Percentiles rank a stretch among this genome's conserved stretches.
These are phyloP conservation scores for Ascochyta clinopodiicola DNA, from an alignment of 2,329 filamentous ascomycete genomes.

Conservation along the genomic window DNA sequence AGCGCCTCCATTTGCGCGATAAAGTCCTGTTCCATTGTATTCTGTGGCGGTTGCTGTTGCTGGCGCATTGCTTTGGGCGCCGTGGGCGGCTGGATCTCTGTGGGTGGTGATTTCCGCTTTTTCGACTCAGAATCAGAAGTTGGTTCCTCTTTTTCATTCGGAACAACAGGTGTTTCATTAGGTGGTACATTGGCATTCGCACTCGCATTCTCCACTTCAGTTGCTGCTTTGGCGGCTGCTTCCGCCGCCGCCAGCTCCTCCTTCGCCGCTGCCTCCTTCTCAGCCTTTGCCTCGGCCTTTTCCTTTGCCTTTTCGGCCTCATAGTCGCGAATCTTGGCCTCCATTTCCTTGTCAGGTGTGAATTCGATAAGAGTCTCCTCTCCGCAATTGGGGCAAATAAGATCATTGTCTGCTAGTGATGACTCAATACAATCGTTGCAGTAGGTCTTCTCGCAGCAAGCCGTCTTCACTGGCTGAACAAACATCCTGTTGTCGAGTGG, in stretches of 20 bases:
- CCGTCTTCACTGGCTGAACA: slow-evolving; percentile 98
- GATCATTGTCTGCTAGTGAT: slow-evolving; percentile 97
- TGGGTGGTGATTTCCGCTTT: slow-evolving; percentile 81
- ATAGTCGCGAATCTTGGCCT: slow-evolving; percentile 79
- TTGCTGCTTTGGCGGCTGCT: slow-evolving; percentile 22
- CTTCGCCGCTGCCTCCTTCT: slow-evolving; percentile 49
- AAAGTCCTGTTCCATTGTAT: slow-evolving; percentile 48
- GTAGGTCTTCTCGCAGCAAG: slow-evolving; percentile 97
- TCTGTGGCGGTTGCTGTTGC: slow-evolving; percentile 43
- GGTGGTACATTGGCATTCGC: slow-evolving; percentile 20
- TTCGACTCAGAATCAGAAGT: slow-evolving; percentile 59
- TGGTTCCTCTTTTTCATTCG: slow-evolving; percentile 36
- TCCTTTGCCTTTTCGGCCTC: slow-evolving; percentile 60
- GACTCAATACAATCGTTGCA: slow-evolving; percentile 99
- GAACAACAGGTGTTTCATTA: slow-evolving; percentile 21
- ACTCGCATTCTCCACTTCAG: slow-evolving; percentile 30
- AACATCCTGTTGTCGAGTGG: slow-evolving; percentile 97
- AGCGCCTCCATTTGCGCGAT: slow-evolving; percentile 55
- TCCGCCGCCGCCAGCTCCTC: slow-evolving; percentile 48
- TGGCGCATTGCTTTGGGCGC: slow-evolving; percentile 56
- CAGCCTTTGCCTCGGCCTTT: slow-evolving; percentile 49
- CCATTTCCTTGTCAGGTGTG: slow-evolving; percentile 77
- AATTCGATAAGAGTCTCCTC: slow-evolving; percentile 73
- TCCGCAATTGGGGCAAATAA: slow-evolving; percentile 91
- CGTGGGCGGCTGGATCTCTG: slow-evolving; percentile 59